Evolutionary conservation across 148 eudicot genomes (phyloP).

Genomic region (Mesembryanthemum crystallinum): DNA sequence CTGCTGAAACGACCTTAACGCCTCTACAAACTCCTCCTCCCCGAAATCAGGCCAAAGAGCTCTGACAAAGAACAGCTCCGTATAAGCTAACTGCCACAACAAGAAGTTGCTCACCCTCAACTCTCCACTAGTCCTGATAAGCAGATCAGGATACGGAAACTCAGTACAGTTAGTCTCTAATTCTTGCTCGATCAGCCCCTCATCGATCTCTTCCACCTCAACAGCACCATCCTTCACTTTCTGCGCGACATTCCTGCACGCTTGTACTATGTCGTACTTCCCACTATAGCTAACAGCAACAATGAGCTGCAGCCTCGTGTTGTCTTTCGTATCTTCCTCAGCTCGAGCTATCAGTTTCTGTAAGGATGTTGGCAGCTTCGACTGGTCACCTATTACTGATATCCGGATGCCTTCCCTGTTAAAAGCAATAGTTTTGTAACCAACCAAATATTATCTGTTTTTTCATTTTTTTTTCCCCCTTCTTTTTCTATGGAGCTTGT

Average conservation of each 20-base stretch:
- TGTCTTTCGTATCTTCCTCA: slow-evolving; percentile 48
- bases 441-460: neutral
- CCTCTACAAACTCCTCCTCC: slow-evolving; percentile 51
- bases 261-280: slow-evolving; percentile 63
- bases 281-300: slow-evolving; percentile 73
- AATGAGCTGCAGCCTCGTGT: slow-evolving; percentile 55
- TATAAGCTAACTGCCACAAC: slow-evolving; percentile 76
- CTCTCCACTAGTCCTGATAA: slow-evolving; percentile 78
- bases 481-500: neutral
- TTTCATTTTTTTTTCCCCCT: neutral
- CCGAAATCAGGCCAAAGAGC: slow-evolving; percentile 82
- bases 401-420: slow-evolving; percentile 48
- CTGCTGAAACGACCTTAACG: slow-evolving; percentile 55
- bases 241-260: slow-evolving; percentile 57
- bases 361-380: slow-evolving; percentile 45
- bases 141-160: slow-evolving; percentile 58
- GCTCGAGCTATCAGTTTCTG: slow-evolving; percentile 42
- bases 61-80: slow-evolving; percentile 55
- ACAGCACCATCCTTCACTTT: slow-evolving; percentile 57
- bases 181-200: slow-evolving; percentile 50
- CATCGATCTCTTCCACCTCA: slow-evolving; percentile 49
- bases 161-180: slow-evolving; percentile 56
- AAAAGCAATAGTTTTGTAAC: slow-evolving; percentile 4
- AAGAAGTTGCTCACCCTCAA: slow-evolving; percentile 76
- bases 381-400: slow-evolving; percentile 56